These are phyloP conservation scores for Capsicum baccatum DNA, from an alignment of 257 asterid genomes.

Conservation along the genomic window DNA sequence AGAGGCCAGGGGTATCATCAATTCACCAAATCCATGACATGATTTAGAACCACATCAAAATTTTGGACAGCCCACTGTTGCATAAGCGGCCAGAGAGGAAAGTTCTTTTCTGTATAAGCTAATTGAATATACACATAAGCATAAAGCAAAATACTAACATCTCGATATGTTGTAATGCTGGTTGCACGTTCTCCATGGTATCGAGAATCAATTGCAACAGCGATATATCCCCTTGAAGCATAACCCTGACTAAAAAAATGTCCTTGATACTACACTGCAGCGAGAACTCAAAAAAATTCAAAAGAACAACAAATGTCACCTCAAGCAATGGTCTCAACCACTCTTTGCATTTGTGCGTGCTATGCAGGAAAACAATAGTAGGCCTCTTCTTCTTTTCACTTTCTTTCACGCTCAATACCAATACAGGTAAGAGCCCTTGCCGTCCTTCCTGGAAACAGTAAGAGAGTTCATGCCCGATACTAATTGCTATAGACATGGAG, in stretches of 20 bases:
- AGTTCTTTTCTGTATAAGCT: conserved; percentile 8
- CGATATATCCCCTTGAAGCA: conserved; percentile 87
- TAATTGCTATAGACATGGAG: background rate
- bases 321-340: conserved; percentile 94
- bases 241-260: conserved; percentile 61
- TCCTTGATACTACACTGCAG: conserved; percentile 18
- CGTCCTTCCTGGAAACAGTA: conserved; percentile 67
- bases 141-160: conserved; percentile 43
- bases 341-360: conserved; percentile 90
- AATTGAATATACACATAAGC: conserved; percentile 11
- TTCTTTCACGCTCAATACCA: conserved; percentile 70
- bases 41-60: background rate
- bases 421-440: conserved; percentile 88
- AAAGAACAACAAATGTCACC: conserved; percentile 46
- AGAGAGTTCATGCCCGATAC: background rate
- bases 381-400: conserved; percentile 63
- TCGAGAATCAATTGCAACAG: conserved; percentile 93
- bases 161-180: conserved; percentile 75
- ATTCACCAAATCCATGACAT: background rate
- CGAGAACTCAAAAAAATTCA: background rate
- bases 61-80: conserved; percentile 11
- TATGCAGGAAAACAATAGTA: conserved; percentile 77
- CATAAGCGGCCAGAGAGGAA: background rate
- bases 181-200: conserved; percentile 95
- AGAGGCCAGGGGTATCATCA: background rate